Conservation (phyloP, 192 early-diverging fungal genomes). For the Chytriomyces sp. region DNA sequence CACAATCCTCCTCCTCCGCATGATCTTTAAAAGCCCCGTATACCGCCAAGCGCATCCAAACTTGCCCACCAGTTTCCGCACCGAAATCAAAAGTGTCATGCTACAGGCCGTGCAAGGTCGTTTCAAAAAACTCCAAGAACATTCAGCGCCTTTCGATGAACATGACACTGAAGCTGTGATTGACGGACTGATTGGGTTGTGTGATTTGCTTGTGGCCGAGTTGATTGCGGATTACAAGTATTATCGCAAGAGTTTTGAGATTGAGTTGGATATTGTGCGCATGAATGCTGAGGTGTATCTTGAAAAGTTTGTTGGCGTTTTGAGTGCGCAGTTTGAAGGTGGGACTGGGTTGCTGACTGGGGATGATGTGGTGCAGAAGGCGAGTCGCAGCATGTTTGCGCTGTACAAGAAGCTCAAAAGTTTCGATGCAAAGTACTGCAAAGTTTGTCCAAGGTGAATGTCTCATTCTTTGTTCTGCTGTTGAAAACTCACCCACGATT, state of each 20-base stretch:
- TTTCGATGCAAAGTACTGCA: conserved; percentile 14
- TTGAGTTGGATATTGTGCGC: conserved; percentile 54
- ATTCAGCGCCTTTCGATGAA: conserved; percentile 57
- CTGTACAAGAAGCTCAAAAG: conserved; percentile 7
- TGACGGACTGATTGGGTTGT: conserved; percentile 50
- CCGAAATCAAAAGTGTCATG: conserved; percentile 43
- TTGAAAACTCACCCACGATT: not conserved
- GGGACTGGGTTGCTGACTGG: not conserved
- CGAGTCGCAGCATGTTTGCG: conserved; percentile 8
- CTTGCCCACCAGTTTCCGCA: conserved; percentile 50
- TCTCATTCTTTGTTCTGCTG: not conserved
- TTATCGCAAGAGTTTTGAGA: conserved; percentile 53
- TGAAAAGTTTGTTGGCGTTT: conserved; percentile 12
- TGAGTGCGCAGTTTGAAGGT: conserved; percentile 4
- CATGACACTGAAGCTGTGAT: conserved; percentile 52
- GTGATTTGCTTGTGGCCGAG: conserved; percentile 55
- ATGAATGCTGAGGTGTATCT: conserved; percentile 15
- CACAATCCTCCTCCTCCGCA: conserved; percentile 57
- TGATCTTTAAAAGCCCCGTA: conserved; percentile 56
- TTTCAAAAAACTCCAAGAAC: conserved; percentile 53
- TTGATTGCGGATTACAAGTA: conserved; percentile 58
- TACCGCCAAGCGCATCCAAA: conserved; percentile 52
- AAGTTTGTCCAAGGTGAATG: conserved; percentile 9
- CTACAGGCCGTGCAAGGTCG: conserved; percentile 46
- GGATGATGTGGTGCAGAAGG: not conserved